Percentiles rank a stretch among this genome's conserved stretches.
Conservation (phyloP, 2,329 filamentous ascomycete genomes). For the Neonectria hederae region DNA sequence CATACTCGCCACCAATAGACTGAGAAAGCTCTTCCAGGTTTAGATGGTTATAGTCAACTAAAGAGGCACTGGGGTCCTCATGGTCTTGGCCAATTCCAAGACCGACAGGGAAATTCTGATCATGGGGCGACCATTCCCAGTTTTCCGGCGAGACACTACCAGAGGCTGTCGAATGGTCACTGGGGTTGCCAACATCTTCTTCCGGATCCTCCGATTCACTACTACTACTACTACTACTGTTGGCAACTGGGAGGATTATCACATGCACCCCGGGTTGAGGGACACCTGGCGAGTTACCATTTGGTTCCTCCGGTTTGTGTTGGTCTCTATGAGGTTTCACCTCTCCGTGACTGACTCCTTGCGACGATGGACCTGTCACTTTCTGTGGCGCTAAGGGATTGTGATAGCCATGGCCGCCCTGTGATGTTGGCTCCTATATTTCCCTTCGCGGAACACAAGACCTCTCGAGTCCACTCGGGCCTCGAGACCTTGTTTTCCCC, state of each 20-base stretch:
- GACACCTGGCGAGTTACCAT: background rate
- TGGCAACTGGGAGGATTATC: background rate
- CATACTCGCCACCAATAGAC: too few relatives aligned
- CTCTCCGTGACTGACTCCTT: background rate
- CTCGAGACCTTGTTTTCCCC: background rate
- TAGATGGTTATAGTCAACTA: too few relatives aligned
- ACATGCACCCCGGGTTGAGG: background rate
- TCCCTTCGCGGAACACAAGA: background rate
- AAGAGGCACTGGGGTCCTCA: too few relatives aligned
- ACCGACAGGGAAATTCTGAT: too few relatives aligned
- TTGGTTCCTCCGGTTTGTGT: background rate
- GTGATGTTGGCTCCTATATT: background rate
- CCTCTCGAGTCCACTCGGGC: background rate
- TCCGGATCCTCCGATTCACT: too few relatives aligned
- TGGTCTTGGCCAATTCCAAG: too few relatives aligned
- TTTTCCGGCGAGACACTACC: too few relatives aligned
- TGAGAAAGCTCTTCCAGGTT: too few relatives aligned
- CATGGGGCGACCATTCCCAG: too few relatives aligned
- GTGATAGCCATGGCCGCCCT: background rate
- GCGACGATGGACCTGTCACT: background rate
- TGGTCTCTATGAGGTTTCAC: background rate
- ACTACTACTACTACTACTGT: background rate
- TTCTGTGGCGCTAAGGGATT: background rate
- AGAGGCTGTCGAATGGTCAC: too few relatives aligned
- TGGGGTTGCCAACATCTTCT: too few relatives aligned